Percentiles rank a stretch among this genome's conserved stretches.
Evolutionary conservation across 139 green algal genomes (phyloP).

Genomic region (Ettlia oleoabundans): DNA sequence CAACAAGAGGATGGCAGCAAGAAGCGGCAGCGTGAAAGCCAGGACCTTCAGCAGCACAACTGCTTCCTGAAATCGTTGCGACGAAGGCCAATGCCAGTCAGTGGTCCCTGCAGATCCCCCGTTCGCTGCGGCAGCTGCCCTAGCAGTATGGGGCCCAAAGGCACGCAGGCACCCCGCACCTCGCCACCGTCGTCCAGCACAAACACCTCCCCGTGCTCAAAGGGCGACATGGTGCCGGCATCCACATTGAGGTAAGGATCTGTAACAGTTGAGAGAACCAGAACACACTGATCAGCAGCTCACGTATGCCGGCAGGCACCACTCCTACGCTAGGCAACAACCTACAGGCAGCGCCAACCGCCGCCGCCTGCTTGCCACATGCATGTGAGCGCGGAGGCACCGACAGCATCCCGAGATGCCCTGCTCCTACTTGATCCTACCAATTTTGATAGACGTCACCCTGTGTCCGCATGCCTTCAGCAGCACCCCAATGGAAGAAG

Average conservation of each 20-base stretch:
- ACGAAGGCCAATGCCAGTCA: no score
- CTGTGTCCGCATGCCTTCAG: slow-evolving; percentile 92
- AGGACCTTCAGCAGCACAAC: no score
- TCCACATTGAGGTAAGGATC: slow-evolving; percentile 99
- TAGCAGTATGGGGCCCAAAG: no score
- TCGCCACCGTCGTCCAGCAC: slow-evolving; percentile 98
- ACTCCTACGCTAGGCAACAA: no score
- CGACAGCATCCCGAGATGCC: not conserved
- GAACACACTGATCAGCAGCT: not conserved
- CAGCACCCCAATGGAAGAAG: slow-evolving; percentile 94
- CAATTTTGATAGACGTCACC: slow-evolving; percentile 98
- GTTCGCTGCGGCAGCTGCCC: not conserved
- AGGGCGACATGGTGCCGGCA: slow-evolving; percentile 99
- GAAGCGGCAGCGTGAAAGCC: no score
- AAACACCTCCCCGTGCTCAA: slow-evolving; percentile 99
- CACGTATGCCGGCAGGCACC: not conserved
- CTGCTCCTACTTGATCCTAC: slow-evolving; percentile 50
- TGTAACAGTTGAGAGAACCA: slow-evolving; percentile 44
- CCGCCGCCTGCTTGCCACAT: not conserved
- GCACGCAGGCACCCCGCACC: no score
- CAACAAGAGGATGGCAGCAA: no score
- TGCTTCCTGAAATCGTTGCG: no score
- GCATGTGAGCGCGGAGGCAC: not conserved
- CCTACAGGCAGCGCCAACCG: no score
- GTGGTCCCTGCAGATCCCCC: not conserved